phyloP scores from a whole-genome alignment of 495 filamentous ascomycete genomes.

The Oidiodendron maius region DNA sequence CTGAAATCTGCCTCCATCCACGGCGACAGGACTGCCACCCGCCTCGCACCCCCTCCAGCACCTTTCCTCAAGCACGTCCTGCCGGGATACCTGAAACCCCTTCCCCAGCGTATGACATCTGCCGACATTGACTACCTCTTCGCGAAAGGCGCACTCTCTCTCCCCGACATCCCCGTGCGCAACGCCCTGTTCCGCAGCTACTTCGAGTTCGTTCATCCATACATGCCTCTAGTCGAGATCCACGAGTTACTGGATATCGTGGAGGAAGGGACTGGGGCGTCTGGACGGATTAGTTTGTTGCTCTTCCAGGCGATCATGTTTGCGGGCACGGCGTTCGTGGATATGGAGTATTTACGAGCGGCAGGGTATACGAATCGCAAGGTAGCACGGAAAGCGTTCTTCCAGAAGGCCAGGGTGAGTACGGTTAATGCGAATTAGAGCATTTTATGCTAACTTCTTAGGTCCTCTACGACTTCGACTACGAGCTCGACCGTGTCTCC shows the following conservation, averaged over 20 bases:
- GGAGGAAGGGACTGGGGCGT: conserved; percentile 55
- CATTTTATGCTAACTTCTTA: conserved; percentile 43
- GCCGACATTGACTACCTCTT: conserved; percentile 73
- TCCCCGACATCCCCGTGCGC: conserved; percentile 61
- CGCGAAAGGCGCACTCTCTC: conserved; percentile 66
- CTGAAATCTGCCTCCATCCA: conserved; percentile 14
- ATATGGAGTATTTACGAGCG: conserved; percentile 58
- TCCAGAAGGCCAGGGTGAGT: conserved; percentile 65
- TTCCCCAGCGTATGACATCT: conserved; percentile 59
- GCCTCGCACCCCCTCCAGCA: conserved; percentile 1
- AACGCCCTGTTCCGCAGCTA: conserved; percentile 71
- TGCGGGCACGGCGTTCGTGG: conserved; percentile 46
- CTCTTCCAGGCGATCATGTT: conserved; percentile 25
- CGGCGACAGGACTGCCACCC: conserved; percentile 14
- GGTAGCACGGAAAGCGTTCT: conserved; percentile 71
- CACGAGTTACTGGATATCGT: conserved; percentile 65
- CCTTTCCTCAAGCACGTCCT: conserved; percentile 31
- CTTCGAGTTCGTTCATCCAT: conserved; percentile 80
- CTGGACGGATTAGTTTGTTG: conserved; percentile 67
- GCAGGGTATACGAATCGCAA: conserved; percentile 68
- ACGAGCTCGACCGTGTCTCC: conserved; percentile 67
- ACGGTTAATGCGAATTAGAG: conserved; percentile 65
- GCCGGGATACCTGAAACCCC: conserved; percentile 67
- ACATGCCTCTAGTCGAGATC: conserved; percentile 81
- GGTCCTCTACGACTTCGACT: conserved; percentile 76